A percentile compares a stretch with the other conserved stretches of the same genome.
Evolutionary conservation across 2,329 filamentous ascomycete species (phyloP).

Genomic region (Scolecobasidium constrictum): DNA sequence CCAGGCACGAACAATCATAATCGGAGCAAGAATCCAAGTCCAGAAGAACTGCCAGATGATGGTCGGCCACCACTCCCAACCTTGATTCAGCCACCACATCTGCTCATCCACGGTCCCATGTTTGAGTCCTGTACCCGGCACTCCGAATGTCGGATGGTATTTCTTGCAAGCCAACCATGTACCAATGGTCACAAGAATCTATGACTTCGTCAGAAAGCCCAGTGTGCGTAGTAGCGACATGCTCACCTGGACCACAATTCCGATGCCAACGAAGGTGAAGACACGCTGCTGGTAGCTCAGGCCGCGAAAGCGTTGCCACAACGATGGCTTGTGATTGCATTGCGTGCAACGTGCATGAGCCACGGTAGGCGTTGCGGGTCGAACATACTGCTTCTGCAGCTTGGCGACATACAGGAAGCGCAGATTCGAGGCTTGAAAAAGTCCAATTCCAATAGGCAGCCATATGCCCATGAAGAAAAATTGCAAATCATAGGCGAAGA

Average conservation of each 20-base stretch:
- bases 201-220: neutral
- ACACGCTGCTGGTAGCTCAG: too few species aligned
- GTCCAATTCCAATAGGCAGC: slow-evolving; percentile 25
- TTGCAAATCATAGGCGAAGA: slow-evolving; percentile 27
- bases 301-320: too few species aligned
- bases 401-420: slow-evolving; percentile 12
- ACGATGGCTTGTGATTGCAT: too few species aligned
- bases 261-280: too few species aligned
- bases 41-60: slow-evolving; percentile 26
- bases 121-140: slow-evolving; percentile 20
- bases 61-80: slow-evolving; percentile 25
- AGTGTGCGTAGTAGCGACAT: neutral
- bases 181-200: slow-evolving; percentile 20
- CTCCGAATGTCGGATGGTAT: slow-evolving; percentile 21
- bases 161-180: slow-evolving; percentile 22
- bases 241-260: too few species aligned
- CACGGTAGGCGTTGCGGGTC: too few species aligned
- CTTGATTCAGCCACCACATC: slow-evolving; percentile 19
- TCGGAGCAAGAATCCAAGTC: slow-evolving; percentile 25
- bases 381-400: slow-evolving; percentile 11
- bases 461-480: slow-evolving; percentile 29
- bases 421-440: slow-evolving; percentile 19
- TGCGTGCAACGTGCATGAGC: too few species aligned
- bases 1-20: slow-evolving; percentile 23
- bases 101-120: slow-evolving; percentile 18